Percentiles rank a stretch among this genome's conserved stretches.
Conservation (phyloP, 139 green algal species). For the Tetraselmis striata region DNA sequence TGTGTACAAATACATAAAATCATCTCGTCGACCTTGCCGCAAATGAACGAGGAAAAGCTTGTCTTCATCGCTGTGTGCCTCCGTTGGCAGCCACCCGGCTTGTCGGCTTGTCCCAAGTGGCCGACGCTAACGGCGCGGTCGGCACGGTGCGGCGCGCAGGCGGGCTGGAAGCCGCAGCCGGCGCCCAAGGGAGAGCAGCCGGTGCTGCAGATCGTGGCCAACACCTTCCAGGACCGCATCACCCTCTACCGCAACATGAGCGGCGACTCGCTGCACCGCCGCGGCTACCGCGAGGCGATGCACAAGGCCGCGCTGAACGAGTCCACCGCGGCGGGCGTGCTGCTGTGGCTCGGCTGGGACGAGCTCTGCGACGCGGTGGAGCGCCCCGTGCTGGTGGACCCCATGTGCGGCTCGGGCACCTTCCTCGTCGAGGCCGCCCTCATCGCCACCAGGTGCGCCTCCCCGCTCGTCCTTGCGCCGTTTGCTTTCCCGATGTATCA, state of each 20-base stretch:
- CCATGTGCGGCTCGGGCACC: conserved; percentile 89
- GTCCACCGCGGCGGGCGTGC: conserved; percentile 70
- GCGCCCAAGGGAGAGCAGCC: conserved; percentile 36
- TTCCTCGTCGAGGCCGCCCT: conserved; percentile 84
- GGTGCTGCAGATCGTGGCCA: conserved; percentile 74
- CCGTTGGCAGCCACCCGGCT: too few relatives aligned
- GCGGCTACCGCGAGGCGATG: conserved; percentile 77
- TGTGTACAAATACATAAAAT: too few relatives aligned
- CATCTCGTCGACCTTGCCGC: too few relatives aligned
- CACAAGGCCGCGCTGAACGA: conserved; percentile 88
- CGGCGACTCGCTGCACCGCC: conserved; percentile 70
- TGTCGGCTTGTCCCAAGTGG: too few relatives aligned
- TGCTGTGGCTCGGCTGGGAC: conserved; percentile 59
- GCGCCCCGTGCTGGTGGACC: conserved; percentile 59
- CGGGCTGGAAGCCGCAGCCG: conserved; percentile 42
- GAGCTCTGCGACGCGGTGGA: conserved; percentile 11
- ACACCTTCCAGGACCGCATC: conserved; percentile 52
- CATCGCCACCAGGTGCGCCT: conserved; percentile 53
- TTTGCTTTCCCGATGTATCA: too few relatives aligned
- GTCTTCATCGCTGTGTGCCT: too few relatives aligned
- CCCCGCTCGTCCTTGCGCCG: too few relatives aligned
- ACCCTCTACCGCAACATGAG: conserved; percentile 78
- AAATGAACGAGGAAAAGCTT: too few relatives aligned
- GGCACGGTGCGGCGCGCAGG: too few relatives aligned
- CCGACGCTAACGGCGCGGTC: too few relatives aligned